These are phyloP conservation scores for Hypocreales sp. DNA, from an alignment of 2,329 filamentous ascomycete species.

Conservation along the genomic window DNA sequence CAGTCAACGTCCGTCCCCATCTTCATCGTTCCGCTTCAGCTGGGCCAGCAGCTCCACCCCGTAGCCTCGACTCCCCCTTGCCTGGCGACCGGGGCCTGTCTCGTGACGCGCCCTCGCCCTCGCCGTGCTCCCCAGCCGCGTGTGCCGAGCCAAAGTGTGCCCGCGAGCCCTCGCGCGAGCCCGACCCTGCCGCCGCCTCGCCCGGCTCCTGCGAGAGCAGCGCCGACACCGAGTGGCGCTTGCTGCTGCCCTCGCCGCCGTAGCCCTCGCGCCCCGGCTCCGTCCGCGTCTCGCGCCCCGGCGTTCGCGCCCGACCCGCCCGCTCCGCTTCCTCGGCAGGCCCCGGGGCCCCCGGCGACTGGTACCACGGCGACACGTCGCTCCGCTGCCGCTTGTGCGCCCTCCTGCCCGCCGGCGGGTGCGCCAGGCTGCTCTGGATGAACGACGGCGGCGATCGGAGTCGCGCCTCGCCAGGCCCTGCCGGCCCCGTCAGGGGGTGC, in stretches of 20 bases:
- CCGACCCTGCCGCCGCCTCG: too few species aligned
- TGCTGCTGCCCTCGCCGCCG: conserved; percentile 10
- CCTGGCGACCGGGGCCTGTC: conserved; percentile 4
- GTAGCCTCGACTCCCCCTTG: background rate
- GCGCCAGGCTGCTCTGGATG: conserved; percentile 12
- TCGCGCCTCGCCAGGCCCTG: conserved; percentile 14
- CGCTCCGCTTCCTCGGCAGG: background rate
- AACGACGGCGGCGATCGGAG: conserved; percentile 18
- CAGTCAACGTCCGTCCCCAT: too few species aligned
- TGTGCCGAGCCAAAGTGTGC: conserved; percentile 2
- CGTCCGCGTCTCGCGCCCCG: conserved; percentile 11
- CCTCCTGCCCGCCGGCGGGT: conserved; percentile 10
- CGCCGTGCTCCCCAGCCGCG: conserved; percentile 2
- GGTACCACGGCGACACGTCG: conserved; percentile 20
- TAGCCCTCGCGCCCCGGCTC: conserved; percentile 1
- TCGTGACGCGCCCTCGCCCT: conserved; percentile 3
- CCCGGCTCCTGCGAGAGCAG: conserved; percentile 11
- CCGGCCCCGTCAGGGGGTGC: too few species aligned
- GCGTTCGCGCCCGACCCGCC: conserved; percentile 6
- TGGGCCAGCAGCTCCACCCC: conserved; percentile 1
- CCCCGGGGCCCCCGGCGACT: conserved; percentile 7
- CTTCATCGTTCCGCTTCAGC: conserved; percentile 2
- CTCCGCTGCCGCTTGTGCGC: conserved; percentile 20
- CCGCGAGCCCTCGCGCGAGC: too few species aligned
- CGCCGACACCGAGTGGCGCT: conserved; percentile 18